phyloP scores from a whole-genome alignment of 2,329 filamentous ascomycete species.

The Dothiorella sarmentorum region DNA sequence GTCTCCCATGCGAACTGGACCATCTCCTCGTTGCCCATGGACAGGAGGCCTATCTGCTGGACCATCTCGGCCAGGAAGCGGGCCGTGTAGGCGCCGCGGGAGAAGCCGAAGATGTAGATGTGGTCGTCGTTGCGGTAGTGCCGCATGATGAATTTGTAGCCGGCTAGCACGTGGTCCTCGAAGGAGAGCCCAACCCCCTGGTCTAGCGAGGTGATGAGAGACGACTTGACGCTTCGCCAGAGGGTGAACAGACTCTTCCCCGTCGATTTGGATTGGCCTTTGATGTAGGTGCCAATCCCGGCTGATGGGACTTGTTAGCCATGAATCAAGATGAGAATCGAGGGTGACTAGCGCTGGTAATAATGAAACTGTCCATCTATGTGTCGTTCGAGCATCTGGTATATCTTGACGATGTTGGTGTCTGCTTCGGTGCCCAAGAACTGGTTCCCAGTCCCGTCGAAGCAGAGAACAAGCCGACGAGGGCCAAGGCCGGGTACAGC shows the following conservation, averaged over 20 bases:
- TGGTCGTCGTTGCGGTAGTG: conserved; percentile 30
- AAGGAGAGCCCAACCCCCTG: conserved; percentile 21
- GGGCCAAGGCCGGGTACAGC: conserved; percentile 16
- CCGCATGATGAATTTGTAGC: conserved; percentile 34
- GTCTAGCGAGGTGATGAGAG: conserved; percentile 11
- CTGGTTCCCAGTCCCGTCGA: conserved; percentile 44
- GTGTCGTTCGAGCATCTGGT: conserved; percentile 64
- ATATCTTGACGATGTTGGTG: conserved; percentile 62
- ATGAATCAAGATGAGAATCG: background rate
- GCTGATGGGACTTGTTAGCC: conserved; percentile 12
- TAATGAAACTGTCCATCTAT: conserved; percentile 54
- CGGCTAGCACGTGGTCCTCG: conserved; percentile 24
- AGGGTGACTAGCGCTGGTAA: conserved; percentile 30
- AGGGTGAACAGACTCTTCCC: background rate
- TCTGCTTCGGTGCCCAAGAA: conserved; percentile 41
- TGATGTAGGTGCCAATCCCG: conserved; percentile 23
- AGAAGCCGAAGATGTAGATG: conserved; percentile 37
- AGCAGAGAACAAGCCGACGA: conserved; percentile 35
- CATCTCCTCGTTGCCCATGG: conserved; percentile 25
- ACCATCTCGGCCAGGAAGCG: conserved; percentile 32
- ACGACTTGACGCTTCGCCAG: background rate
- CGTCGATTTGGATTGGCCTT: background rate
- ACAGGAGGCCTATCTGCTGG: conserved; percentile 26
- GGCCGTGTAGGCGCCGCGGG: conserved; percentile 33
- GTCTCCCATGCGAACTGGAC: conserved; percentile 24